These are phyloP conservation scores for Plasmodium gallinaceum DNA, from an alignment of 169 alveolate genomes.

Conservation along the genomic window DNA sequence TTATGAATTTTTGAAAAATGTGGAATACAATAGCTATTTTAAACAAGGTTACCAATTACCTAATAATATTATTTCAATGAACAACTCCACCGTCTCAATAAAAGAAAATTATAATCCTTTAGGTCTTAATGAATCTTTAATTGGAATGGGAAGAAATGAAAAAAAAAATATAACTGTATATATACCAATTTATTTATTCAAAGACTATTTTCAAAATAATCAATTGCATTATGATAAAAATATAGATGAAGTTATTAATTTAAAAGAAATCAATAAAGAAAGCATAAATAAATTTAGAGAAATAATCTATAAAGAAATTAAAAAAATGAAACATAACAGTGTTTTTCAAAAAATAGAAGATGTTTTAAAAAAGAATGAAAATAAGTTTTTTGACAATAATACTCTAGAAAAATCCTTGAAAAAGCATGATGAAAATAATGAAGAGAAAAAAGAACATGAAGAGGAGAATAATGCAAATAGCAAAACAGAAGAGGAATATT, in stretches of 20 bases:
- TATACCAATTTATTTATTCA: constrained; percentile 49
- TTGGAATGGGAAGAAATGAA: constrained; percentile 52
- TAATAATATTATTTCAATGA: constrained; percentile 39
- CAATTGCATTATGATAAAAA: neutral
- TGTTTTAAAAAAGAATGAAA: constrained; percentile 34
- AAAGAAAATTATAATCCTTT: constrained; percentile 76
- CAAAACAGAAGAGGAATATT: neutral
- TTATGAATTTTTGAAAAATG: constrained; percentile 33
- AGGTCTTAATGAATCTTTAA: constrained; percentile 65
- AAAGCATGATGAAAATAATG: neutral
- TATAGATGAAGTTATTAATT: constrained; percentile 6
- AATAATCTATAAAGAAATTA: constrained; percentile 72
- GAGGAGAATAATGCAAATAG: neutral
- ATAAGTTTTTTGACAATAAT: constrained; percentile 46
- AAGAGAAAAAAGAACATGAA: neutral
- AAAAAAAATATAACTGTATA: constrained; percentile 72
- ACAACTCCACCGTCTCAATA: constrained; percentile 26
- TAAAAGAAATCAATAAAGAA: constrained; percentile 49
- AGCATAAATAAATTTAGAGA: constrained; percentile 58
- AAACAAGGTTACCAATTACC: constrained; percentile 66
- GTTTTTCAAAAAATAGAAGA: constrained; percentile 23
- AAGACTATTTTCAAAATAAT: constrained; percentile 35
- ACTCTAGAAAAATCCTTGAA: constrained; percentile 3
- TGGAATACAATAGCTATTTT: constrained; percentile 39
- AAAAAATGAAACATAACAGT: constrained; percentile 43